Percentiles rank a stretch among this genome's conserved stretches.
Evolutionary conservation across 2,329 filamentous ascomycete genomes (phyloP).

Genomic region (Talaromyces sp.): DNA sequence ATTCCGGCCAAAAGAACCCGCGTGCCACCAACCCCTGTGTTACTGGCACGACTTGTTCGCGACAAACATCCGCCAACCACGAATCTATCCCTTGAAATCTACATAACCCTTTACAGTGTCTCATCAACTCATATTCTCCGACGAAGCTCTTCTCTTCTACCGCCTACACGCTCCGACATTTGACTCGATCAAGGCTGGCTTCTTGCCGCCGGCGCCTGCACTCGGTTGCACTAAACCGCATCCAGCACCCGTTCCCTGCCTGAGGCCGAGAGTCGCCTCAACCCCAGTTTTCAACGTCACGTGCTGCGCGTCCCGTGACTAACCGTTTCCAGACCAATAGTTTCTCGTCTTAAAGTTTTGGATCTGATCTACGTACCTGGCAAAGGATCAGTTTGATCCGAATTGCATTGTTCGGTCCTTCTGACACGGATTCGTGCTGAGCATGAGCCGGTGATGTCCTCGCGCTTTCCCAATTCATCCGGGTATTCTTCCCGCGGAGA

Average conservation of each 20-base stretch:
- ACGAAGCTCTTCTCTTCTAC: neutral
- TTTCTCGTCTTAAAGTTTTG: constrained; percentile 1
- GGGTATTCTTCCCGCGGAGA: constrained; percentile 59
- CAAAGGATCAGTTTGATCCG: constrained; percentile 4
- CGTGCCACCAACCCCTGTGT: constrained; percentile 7
- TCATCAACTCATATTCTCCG: neutral
- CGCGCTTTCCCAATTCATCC: constrained; percentile 63
- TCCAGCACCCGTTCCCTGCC: neutral
- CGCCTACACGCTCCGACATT: neutral
- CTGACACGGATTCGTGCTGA: constrained; percentile 21
- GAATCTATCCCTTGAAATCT: too few species aligned
- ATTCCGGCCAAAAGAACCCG: constrained; percentile 1
- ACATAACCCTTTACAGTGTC: neutral
- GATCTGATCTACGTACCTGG: neutral
- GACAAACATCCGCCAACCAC: neutral
- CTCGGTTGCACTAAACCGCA: constrained; percentile 8
- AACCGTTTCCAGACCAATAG: constrained; percentile 4
- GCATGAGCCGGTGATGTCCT: constrained; percentile 48
- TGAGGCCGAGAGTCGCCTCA: constrained; percentile 4
- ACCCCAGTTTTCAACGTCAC: constrained; percentile 17
- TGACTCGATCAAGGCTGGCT: neutral
- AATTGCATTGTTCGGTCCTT: constrained; percentile 5
- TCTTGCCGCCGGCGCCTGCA: constrained; percentile 10
- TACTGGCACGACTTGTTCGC: neutral
- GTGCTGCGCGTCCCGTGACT: constrained; percentile 15